phyloP scores from a whole-genome alignment of 257 asterid genomes.

The Primulina huaijiensis region DNA sequence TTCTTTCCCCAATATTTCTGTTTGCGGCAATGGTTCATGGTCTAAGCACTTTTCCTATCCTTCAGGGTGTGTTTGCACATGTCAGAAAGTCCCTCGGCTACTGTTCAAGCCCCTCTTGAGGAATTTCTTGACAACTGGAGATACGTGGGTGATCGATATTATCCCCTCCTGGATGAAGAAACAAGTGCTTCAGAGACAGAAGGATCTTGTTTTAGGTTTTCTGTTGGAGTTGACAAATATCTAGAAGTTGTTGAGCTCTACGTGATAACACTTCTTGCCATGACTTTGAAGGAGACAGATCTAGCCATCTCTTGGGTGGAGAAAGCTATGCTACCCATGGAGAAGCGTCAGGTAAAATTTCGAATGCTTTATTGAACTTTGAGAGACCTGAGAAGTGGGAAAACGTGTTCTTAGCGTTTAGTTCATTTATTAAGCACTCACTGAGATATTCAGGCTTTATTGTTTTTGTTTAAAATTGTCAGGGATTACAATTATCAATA shows the following conservation, averaged over 20 bases:
- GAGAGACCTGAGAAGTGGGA: constrained; percentile 15
- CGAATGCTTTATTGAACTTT: constrained; percentile 8
- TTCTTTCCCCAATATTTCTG: not conserved
- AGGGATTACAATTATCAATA: not conserved
- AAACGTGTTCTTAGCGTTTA: not conserved
- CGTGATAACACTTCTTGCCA: constrained; percentile 55
- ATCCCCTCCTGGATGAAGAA: constrained; percentile 32
- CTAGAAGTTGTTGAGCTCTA: constrained; percentile 75
- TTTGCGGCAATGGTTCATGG: constrained; percentile 14
- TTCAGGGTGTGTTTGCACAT: constrained; percentile 65
- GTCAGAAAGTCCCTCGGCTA: constrained; percentile 44
- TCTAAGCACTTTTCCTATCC: constrained; percentile 18
- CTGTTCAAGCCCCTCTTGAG: constrained; percentile 57
- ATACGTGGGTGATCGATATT: constrained; percentile 43
- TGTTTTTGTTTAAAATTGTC: not conserved
- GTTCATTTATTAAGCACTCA: not conserved
- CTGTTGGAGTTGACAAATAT: constrained; percentile 55
- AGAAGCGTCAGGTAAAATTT: constrained; percentile 65
- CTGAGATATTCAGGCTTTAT: not conserved
- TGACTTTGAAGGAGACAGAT: constrained; percentile 43
- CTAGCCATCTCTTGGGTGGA: constrained; percentile 82
- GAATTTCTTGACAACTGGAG: constrained; percentile 70
- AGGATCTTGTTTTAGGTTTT: constrained; percentile 33
- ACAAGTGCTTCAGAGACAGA: constrained; percentile 28
- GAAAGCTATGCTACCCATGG: constrained; percentile 62